Percentiles rank a stretch among this genome's conserved stretches.
phyloP scores from a whole-genome alignment of 495 filamentous ascomycete genomes.

The Daldinia childiae region DNA sequence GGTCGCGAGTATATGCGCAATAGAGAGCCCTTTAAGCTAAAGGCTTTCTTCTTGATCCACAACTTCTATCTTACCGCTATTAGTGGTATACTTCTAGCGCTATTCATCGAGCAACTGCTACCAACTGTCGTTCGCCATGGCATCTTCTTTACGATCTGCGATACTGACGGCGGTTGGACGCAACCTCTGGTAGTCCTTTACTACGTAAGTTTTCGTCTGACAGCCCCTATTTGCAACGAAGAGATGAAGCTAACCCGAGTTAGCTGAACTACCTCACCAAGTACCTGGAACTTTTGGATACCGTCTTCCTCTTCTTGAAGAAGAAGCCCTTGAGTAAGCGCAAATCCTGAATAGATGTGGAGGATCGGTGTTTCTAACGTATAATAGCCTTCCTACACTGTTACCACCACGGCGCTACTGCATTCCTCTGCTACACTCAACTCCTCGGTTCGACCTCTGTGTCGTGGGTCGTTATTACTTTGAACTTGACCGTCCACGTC shows the following conservation, averaged over 20 bases:
- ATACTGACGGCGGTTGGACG: constrained; percentile 78
- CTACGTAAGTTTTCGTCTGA: constrained; percentile 66
- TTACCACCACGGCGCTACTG: constrained; percentile 86
- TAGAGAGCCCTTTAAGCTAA: constrained; percentile 72
- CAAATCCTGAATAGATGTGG: background rate
- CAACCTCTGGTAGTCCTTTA: constrained; percentile 78
- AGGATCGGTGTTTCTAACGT: constrained; percentile 6
- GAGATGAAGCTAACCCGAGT: constrained; percentile 44
- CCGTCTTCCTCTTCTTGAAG: constrained; percentile 83
- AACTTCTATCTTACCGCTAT: constrained; percentile 82
- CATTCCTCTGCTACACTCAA: constrained; percentile 86
- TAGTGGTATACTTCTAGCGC: constrained; percentile 69
- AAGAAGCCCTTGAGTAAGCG: constrained; percentile 83
- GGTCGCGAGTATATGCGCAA: constrained; percentile 78
- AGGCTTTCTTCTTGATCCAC: constrained; percentile 77
- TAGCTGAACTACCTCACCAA: constrained; percentile 87
- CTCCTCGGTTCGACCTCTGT: constrained; percentile 81
- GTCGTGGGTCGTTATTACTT: constrained; percentile 78
- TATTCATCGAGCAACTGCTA: constrained; percentile 79
- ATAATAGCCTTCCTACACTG: constrained; percentile 82
- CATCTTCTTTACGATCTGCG: constrained; percentile 77
- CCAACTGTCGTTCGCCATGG: constrained; percentile 73
- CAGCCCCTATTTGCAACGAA: background rate
- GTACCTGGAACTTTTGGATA: constrained; percentile 83
- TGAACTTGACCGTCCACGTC: constrained; percentile 82